Conservation (phyloP, 23 red algal species). For the Chondrus crispus region DNA sequence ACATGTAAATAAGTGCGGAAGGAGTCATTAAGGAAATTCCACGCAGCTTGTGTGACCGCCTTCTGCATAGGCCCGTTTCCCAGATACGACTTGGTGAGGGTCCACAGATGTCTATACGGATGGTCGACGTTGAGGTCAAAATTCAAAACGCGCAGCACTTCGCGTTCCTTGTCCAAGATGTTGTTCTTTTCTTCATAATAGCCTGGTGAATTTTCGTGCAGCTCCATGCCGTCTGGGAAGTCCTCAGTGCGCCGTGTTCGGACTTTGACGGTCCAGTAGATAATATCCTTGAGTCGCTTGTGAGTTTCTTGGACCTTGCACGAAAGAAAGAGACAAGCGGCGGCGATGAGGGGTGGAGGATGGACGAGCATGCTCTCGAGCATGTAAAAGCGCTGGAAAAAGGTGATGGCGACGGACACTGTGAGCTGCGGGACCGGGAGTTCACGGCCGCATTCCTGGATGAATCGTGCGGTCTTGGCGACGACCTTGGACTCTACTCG, state of each 20-base stretch:
- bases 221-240: slow-evolving; percentile 84
- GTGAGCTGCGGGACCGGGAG: slow-evolving; percentile 75
- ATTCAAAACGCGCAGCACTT: slow-evolving; percentile 79
- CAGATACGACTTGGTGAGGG: slow-evolving; percentile 62
- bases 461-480: slow-evolving; percentile 58
- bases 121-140: slow-evolving; percentile 87
- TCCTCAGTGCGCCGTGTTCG: slow-evolving; percentile 74
- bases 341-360: slow-evolving; percentile 70
- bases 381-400: slow-evolving; percentile 84
- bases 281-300: slow-evolving; percentile 79
- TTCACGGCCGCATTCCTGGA: slow-evolving; percentile 62
- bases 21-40: slow-evolving; percentile 87
- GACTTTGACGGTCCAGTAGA: slow-evolving; percentile 87
- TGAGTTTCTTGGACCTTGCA: slow-evolving; percentile 92
- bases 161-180: slow-evolving; percentile 72
- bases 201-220: slow-evolving; percentile 57
- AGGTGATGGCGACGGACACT: slow-evolving; percentile 70
- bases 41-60: slow-evolving; percentile 75
- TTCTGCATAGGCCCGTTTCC: slow-evolving; percentile 41
- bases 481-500: slow-evolving; percentile 55
- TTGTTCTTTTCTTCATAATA: slow-evolving; percentile 81
- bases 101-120: slow-evolving; percentile 77
- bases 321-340: slow-evolving; percentile 88
- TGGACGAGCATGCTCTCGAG: slow-evolving; percentile 73
- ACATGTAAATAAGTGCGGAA: slow-evolving; percentile 81